Percentiles rank a stretch among this genome's conserved stretches.
Evolutionary conservation across 1,284 basidiomycete genomes (phyloP).

Genomic region (Malassezia psittaci): DNA sequence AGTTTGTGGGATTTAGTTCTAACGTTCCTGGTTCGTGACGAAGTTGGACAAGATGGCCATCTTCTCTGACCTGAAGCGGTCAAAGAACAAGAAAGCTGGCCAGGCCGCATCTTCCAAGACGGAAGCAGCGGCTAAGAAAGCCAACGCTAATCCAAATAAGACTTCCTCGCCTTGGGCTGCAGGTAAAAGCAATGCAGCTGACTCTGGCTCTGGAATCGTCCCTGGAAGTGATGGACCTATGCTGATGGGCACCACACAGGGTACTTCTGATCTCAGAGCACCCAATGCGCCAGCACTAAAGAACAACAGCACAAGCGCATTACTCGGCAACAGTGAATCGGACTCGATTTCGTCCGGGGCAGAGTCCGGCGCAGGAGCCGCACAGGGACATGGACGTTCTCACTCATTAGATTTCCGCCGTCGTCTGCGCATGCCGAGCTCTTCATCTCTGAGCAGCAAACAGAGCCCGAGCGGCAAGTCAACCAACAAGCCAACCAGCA

Average conservation of each 20-base stretch:
- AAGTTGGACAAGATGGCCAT: background rate
- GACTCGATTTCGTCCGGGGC: too few relatives aligned
- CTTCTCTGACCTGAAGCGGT: constrained; percentile 2
- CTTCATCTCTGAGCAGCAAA: constrained; percentile 4
- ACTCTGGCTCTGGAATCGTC: too few relatives aligned
- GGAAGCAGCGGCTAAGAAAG: background rate
- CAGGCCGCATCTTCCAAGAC: background rate
- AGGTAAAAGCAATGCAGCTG: background rate
- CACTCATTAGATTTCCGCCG: constrained; percentile 9
- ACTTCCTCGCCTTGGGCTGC: background rate
- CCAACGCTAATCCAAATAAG: background rate
- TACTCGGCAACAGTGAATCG: background rate
- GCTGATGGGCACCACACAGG: background rate
- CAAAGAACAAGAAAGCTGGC: background rate
- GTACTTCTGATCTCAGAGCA: background rate
- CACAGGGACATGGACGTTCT: constrained; percentile 1
- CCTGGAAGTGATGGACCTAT: background rate
- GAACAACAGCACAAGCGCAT: background rate
- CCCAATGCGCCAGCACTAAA: background rate
- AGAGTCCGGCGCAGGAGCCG: background rate
- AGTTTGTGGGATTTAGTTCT: too few relatives aligned
- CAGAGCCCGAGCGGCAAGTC: background rate
- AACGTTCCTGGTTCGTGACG: background rate
- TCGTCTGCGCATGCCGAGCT: constrained; percentile 15
- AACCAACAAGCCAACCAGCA: background rate